Base-by-base conservation (phyloP, 257 asterid species). In the Capsicum chinense region DNA sequence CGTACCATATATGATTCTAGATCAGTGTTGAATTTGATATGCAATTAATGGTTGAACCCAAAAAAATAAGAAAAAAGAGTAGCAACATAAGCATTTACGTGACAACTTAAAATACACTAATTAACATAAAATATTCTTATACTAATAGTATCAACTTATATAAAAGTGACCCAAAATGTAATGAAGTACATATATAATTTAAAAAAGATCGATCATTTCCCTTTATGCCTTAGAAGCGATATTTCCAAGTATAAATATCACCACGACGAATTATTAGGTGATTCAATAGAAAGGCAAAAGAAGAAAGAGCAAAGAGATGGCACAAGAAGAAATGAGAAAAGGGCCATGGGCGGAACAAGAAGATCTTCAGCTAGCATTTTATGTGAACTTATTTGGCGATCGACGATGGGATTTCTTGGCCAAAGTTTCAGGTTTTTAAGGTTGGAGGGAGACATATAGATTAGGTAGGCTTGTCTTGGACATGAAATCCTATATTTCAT, bases 331-430 rank as follows among this genome's bases (percentile, higher is more conserved):
- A 42, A 85, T 70, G 83, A 88, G 97, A 70, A 95, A 91, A 79
- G 99, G 99, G 3, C 98, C 98, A 2, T 95, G 99, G 98, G 94
- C 95, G 0, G 98, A 95, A 81, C 91, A 94, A 67, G 99, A 95
- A 84, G 99, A 95, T 59, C 91, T 54, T 17, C 97, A 95, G 84
- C 89, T 94, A 54, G 94, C 84, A 8, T 92, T 95, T 56, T 92
- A 93, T 88, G 99, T 93, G 88, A 94, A 92, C 88, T 88, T 95
- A 67, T 94, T 94, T 16, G 98, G 97, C 12, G 98, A 95, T 56
- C 95, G 98, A 5, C 92, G 99, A 52, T 95, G 98, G 98, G 98
- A 95, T 87, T 95, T 95, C 96, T 87, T 95, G 85, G 96, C 98
- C 0, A 93, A 93, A 91, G 97, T 95, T 50, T 95, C 99, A 94